A percentile compares a stretch with the other conserved stretches of the same genome.
These are phyloP conservation scores for Closterium sp. DNA, from an alignment of 139 green algal genomes.

Conservation along the genomic window DNA sequence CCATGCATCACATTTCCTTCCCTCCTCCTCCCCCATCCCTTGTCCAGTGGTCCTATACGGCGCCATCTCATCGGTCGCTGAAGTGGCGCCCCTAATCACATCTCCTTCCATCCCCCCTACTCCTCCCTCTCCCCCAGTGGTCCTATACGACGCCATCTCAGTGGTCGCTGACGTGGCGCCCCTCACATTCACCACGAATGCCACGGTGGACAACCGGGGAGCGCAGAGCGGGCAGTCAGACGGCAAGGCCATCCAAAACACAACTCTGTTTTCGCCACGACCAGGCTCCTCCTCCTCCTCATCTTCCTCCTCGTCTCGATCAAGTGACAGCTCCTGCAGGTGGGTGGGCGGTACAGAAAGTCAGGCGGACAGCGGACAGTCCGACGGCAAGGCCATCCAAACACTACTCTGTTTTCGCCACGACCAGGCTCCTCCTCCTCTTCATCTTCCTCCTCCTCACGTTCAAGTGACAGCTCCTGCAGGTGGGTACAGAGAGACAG, in stretches of 20 bases:
- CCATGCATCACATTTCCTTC: too few relatives aligned
- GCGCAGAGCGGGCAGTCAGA: background rate
- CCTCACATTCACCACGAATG: background rate
- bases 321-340: background rate
- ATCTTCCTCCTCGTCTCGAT: background rate
- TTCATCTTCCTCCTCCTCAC: too few relatives aligned
- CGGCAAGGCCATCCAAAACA: background rate
- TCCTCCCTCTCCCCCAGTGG: background rate
- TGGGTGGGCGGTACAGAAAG: background rate
- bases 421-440: background rate
- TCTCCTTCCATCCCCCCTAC: too few relatives aligned
- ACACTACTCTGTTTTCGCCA: background rate
- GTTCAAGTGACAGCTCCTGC: background rate
- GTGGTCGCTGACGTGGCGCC: background rate
- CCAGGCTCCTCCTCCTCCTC: background rate
- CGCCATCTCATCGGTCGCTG: too few relatives aligned
- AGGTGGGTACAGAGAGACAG: too few relatives aligned
- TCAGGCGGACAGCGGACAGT: background rate
- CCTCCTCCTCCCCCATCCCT: too few relatives aligned
- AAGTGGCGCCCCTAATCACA: too few relatives aligned
- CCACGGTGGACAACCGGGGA: background rate
- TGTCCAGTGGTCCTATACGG: too few relatives aligned
- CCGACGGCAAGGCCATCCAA: background rate
- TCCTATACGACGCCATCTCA: background rate
- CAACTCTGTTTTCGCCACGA: background rate